A percentile compares a stretch with the other conserved stretches of the same genome.
Evolutionary conservation across 768 basidiomycete species (phyloP).

Genomic region (Tulasnella sp.): DNA sequence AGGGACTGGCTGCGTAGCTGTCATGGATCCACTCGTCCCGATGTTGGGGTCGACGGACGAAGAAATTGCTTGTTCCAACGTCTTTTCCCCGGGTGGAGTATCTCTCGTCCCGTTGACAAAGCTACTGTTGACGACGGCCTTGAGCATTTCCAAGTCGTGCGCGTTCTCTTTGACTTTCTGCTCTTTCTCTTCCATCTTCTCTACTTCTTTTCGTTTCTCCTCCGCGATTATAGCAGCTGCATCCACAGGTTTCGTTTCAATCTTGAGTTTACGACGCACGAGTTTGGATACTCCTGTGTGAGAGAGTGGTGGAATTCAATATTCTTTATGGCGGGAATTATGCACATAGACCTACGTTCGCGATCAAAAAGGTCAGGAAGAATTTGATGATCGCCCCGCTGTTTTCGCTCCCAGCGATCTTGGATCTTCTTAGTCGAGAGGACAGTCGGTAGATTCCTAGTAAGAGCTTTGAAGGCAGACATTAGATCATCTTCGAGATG

Average conservation of each 20-base stretch:
- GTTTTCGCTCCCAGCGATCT: conserved; percentile 40
- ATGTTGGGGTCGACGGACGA: not conserved
- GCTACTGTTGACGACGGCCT: conserved; percentile 27
- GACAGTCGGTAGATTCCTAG: conserved; percentile 57
- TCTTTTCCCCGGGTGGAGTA: not conserved
- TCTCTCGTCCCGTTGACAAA: not conserved
- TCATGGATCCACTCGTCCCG: not conserved
- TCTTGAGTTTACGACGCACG: conserved; percentile 24
- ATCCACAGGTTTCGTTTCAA: conserved; percentile 15
- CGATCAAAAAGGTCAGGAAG: conserved; percentile 36
- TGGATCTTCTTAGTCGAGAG: conserved; percentile 57
- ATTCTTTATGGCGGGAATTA: not conserved
- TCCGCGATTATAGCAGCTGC: conserved; percentile 16
- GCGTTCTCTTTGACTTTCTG: conserved; percentile 10
- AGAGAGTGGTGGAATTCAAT: conserved; percentile 26
- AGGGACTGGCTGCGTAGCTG: not conserved
- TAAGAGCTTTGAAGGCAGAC: conserved; percentile 44
- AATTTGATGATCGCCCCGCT: conserved; percentile 37
- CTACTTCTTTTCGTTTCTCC: conserved; percentile 19
- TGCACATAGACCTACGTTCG: conserved; percentile 31
- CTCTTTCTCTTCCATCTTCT: conserved; percentile 28
- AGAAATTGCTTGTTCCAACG: not conserved
- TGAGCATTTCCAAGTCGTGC: conserved; percentile 33
- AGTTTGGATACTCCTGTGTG: conserved; percentile 1
- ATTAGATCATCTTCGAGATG: not conserved